Percentiles rank a stretch among this genome's conserved stretches.
These are phyloP conservation scores for Phytophthora constricta DNA, from an alignment of 352 stramenopile genomes.

Conservation along the genomic window DNA sequence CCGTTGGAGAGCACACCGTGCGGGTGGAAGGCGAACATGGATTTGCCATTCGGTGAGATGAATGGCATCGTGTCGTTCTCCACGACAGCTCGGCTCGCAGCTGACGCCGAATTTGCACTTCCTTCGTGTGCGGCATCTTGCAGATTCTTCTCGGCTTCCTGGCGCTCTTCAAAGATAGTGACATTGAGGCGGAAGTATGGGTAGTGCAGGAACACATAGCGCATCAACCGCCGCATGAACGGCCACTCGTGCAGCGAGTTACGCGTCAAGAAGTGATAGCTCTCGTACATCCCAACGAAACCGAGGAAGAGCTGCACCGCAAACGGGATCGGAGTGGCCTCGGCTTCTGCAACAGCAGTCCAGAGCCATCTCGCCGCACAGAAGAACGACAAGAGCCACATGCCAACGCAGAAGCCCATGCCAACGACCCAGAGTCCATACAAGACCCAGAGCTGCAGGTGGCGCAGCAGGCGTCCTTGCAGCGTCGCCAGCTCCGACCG, in stretches of 20 bases:
- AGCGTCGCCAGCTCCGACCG: constrained; percentile 40
- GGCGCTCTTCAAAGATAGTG: constrained; percentile 49
- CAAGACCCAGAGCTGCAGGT: constrained; percentile 36
- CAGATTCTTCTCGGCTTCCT: constrained; percentile 6
- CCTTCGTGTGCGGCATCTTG: constrained; percentile 31
- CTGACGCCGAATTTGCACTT: constrained; percentile 65
- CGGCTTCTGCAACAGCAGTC: not conserved
- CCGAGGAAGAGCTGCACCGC: constrained; percentile 34
- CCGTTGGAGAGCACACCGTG: constrained; percentile 66
- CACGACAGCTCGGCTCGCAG: constrained; percentile 59
- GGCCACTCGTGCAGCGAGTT: constrained; percentile 46
- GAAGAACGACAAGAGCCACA: constrained; percentile 24
- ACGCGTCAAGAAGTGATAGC: constrained; percentile 40
- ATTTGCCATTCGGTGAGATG: constrained; percentile 16
- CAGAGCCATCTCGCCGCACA: constrained; percentile 4
- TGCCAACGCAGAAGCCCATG: constrained; percentile 37
- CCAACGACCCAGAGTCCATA: constrained; percentile 36
- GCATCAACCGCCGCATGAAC: constrained; percentile 40
- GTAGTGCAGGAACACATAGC: constrained; percentile 52
- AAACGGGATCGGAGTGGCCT: constrained; percentile 16
- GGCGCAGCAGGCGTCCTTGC: constrained; percentile 34
- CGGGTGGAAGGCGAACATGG: constrained; percentile 61
- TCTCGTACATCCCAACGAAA: constrained; percentile 46
- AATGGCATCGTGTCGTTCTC: constrained; percentile 7
- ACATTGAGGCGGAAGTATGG: constrained; percentile 58